Percentiles rank a stretch among this genome's conserved stretches.
These are phyloP conservation scores for Bacterosira constricta DNA, from an alignment of 108 stramenopile genomes.

Conservation along the genomic window DNA sequence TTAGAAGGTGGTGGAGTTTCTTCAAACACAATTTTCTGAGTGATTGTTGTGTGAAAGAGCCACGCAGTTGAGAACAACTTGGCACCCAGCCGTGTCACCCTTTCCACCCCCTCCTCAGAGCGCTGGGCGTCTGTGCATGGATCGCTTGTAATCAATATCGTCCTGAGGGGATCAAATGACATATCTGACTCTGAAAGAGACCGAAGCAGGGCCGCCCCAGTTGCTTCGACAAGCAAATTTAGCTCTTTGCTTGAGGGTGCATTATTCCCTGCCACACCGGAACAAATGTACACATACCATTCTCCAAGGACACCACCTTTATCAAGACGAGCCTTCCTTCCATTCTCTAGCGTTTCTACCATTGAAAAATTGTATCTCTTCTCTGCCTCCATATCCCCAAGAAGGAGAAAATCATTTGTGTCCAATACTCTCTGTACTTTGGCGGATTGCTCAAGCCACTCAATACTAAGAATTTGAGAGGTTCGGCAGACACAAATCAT, in stretches of 20 bases:
- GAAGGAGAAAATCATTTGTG: slow-evolving; percentile 38
- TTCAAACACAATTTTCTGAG: slow-evolving; percentile 10
- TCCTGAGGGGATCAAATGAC: slow-evolving; percentile 21
- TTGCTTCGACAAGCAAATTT: slow-evolving; percentile 51
- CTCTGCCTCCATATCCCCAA: slow-evolving; percentile 55
- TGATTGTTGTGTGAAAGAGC: slow-evolving; percentile 44
- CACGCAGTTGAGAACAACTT: slow-evolving; percentile 30
- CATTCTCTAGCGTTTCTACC: slow-evolving; percentile 51
- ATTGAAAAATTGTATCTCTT: slow-evolving; percentile 57
- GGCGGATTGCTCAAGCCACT: slow-evolving; percentile 64
- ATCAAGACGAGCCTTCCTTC: slow-evolving; percentile 26
- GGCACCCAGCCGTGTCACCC: slow-evolving; percentile 13
- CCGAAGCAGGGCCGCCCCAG: slow-evolving; percentile 52
- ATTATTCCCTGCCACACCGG: slow-evolving; percentile 60
- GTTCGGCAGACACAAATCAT: slow-evolving; percentile 64
- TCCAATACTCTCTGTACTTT: slow-evolving; percentile 31
- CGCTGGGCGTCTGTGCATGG: slow-evolving; percentile 36
- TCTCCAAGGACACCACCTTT: slow-evolving; percentile 51
- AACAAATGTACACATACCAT: slow-evolving; percentile 48
- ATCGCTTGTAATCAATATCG: slow-evolving; percentile 41
- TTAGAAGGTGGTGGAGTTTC: neutral
- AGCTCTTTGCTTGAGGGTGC: slow-evolving; percentile 58
- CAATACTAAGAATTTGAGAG: slow-evolving; percentile 52
- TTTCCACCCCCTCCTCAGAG: slow-evolving; percentile 23
- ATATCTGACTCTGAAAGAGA: slow-evolving; percentile 16